Conservation (phyloP, 768 basidiomycete genomes). For the Agaricus blazei region DNA sequence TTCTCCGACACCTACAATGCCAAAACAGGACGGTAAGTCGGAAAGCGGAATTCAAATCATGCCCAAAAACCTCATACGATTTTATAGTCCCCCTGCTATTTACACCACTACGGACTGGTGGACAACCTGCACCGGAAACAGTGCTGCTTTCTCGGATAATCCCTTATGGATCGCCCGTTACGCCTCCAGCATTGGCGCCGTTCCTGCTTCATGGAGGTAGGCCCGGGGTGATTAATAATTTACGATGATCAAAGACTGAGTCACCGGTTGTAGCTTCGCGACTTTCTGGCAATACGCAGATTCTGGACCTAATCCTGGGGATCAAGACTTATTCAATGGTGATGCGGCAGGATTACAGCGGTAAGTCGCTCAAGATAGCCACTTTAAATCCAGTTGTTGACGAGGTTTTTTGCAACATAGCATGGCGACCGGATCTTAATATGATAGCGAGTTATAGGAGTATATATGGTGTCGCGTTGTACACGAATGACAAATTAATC, state of each 20-base stretch:
- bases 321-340: conserved; percentile 56
- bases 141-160: conserved; percentile 42
- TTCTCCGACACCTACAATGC: conserved; percentile 58
- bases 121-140: conserved; percentile 61
- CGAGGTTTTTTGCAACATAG: background rate
- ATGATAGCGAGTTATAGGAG: background rate
- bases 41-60: background rate
- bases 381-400: background rate
- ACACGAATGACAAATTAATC: too few relatives aligned
- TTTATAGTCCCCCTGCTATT: conserved; percentile 3
- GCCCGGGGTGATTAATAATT: conserved; percentile 8
- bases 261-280: conserved; percentile 25
- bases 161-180: conserved; percentile 61
- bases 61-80: background rate
- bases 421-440: conserved; percentile 1
- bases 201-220: conserved; percentile 56
- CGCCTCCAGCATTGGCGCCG: conserved; percentile 41
- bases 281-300: conserved; percentile 59
- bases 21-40: conserved; percentile 36
- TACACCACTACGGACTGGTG: conserved; percentile 69
- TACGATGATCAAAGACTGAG: background rate
- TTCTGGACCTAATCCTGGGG: conserved; percentile 51
- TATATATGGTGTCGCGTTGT: background rate
- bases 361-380: background rate
- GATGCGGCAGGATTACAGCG: conserved; percentile 7